Evolutionary conservation across 176 grass and related monocot species (phyloP).

Genomic region (Rhipidocladum racemiflorum): DNA sequence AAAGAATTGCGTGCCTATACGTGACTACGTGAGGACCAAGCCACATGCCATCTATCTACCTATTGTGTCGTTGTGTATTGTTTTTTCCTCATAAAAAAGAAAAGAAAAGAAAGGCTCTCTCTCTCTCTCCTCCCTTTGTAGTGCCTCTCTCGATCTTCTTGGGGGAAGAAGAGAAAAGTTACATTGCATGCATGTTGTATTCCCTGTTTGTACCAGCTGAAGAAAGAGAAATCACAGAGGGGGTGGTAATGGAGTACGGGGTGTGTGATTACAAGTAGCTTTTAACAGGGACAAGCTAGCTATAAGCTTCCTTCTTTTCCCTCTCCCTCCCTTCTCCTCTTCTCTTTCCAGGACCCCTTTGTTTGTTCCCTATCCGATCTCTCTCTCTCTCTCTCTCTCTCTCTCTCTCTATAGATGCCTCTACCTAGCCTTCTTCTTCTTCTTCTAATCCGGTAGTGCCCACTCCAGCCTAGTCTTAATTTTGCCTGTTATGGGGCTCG

Average conservation of each 20-base stretch:
- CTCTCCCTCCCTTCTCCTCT: neutral
- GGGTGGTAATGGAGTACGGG: slow-evolving; percentile 7
- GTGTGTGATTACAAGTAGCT: slow-evolving; percentile 36
- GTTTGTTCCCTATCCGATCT: slow-evolving; percentile 13
- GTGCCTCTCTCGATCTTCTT: neutral
- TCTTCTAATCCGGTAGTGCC: slow-evolving; percentile 20
- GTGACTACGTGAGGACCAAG: slow-evolving; percentile 60
- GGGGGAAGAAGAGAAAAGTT: slow-evolving; percentile 25
- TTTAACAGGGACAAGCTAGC: slow-evolving; percentile 71
- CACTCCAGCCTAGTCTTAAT: neutral
- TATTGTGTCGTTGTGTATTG: neutral
- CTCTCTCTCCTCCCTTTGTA: neutral
- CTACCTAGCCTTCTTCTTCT: slow-evolving; percentile 2
- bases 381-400: neutral
- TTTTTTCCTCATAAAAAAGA: neutral
- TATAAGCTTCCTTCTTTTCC: slow-evolving; percentile 39
- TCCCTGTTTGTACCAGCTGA: slow-evolving; percentile 16
- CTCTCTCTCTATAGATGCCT: neutral
- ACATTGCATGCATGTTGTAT: slow-evolving; percentile 31
- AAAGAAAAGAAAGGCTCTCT: neutral
- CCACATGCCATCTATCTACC: slow-evolving; percentile 47
- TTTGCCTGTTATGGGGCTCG: neutral
- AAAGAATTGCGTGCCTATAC: slow-evolving; percentile 27
- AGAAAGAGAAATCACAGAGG: slow-evolving; percentile 14
- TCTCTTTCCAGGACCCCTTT: slow-evolving; percentile 28